These are phyloP conservation scores for Aspergillus ustus DNA, from an alignment of 2,329 filamentous ascomycete genomes.

Conservation along the genomic window DNA sequence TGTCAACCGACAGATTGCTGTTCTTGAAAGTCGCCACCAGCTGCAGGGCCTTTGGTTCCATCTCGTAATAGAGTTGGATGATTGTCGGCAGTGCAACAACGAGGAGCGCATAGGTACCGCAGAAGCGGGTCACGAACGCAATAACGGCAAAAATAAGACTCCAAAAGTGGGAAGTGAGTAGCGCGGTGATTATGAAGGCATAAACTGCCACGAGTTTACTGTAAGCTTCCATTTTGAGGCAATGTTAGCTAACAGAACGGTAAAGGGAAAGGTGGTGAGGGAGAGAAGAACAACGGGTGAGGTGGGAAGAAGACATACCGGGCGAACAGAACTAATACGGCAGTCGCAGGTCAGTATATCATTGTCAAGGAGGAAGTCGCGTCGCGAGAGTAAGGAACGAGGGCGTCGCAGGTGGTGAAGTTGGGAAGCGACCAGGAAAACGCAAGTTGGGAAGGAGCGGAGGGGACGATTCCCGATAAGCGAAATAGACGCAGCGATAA, in stretches of 20 bases:
- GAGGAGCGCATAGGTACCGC: slow-evolving; percentile 23
- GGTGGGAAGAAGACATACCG: slow-evolving; percentile 14
- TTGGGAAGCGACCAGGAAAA: neutral
- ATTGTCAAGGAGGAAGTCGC: slow-evolving; percentile 11
- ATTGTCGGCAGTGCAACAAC: slow-evolving; percentile 17
- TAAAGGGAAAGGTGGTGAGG: slow-evolving; percentile 14
- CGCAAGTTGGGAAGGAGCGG: slow-evolving; percentile 8
- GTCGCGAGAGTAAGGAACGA: slow-evolving; percentile 9
- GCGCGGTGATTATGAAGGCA: slow-evolving; percentile 9
- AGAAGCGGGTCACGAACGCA: slow-evolving; percentile 14
- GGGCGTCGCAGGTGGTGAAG: neutral
- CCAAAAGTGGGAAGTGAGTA: slow-evolving; percentile 15
- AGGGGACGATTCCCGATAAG: slow-evolving; percentile 25
- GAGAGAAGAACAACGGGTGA: slow-evolving; percentile 7
- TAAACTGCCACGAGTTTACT: neutral
- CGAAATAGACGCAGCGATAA: slow-evolving; percentile 29
- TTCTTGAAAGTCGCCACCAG: slow-evolving; percentile 61
- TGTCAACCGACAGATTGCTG: slow-evolving; percentile 69
- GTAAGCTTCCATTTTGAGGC: neutral
- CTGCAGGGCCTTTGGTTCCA: slow-evolving; percentile 62
- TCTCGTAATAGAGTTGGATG: slow-evolving; percentile 34
- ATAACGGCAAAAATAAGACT: slow-evolving; percentile 15
- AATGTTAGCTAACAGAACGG: slow-evolving; percentile 5
- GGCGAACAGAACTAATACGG: slow-evolving; percentile 18
- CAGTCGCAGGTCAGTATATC: slow-evolving; percentile 24